Evolutionary conservation across 306 rosid genomes (phyloP), one percentile per base, ranked within the genome.

Genomic region (peach (Prunus persica)): DNA sequence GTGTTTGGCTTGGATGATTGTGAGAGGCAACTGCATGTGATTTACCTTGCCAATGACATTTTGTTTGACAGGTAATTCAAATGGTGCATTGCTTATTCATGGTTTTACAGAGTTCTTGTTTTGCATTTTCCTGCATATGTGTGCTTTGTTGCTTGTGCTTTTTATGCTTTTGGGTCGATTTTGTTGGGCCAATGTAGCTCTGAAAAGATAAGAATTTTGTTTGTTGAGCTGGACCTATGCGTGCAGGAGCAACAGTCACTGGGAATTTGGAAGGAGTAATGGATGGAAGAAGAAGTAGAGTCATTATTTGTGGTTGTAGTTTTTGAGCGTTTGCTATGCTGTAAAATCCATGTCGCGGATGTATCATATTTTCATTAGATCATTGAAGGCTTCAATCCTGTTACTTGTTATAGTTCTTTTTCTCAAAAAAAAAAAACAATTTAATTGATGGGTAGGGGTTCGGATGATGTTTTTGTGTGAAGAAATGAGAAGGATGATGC

Each of bases 41-140:
- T 92, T 80, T 92, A 90, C 83, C 96, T 95, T 43, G 93, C 92
- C 73, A 95, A 92, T 83, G 97, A 95, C 87, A 92, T 92, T 81
- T 93, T 95, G 81, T 95, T 95, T 72, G 97, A 92, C 87, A 88
- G 97, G 97, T 92, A 82, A 12, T 32, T 45, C 10, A 19, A 70
- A 25, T 67, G 10, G 61, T 24, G 57, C 11, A 11, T 45, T 66
- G 46, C 43, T 8, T 25, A 38, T 72, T 65, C 25, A 12, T 41
- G 66, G 16, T 72, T 12, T 56, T 69, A 22, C 19, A 67, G 45
- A 45, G 10, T 67, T 65, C 11, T 57, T 19, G 19, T 52, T 38
- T 41, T 55, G 62, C 22, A 19, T 54, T 19, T 64, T 22, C 38
- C 30, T 30, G 38, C 71, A 11, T 25, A 60, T 19, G 30, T 16